Evolutionary conservation across 164 flowering plant genomes (phyloP).

Genomic region (Liriodendron chinense): DNA sequence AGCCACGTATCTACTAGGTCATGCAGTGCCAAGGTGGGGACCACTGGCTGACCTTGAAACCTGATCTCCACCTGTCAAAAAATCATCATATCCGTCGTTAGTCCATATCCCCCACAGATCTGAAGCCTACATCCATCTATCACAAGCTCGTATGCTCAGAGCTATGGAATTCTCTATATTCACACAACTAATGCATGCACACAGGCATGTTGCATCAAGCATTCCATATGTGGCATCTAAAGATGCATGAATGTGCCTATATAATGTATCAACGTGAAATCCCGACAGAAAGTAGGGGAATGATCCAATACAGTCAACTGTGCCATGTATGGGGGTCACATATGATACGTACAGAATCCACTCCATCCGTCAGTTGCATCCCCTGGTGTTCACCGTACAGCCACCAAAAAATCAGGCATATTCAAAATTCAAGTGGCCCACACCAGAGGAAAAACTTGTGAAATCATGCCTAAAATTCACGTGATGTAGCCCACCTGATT

Average conservation of each 20-base stretch:
- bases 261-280: too few species aligned
- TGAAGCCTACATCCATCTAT: neutral
- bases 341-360: neutral
- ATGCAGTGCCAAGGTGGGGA: constrained; percentile 53
- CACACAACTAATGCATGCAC: neutral
- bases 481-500: too few species aligned
- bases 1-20: constrained; percentile 69
- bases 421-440: too few species aligned
- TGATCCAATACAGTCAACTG: too few species aligned
- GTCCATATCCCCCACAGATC: neutral
- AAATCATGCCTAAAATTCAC: too few species aligned
- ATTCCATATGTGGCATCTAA: neutral
- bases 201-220: neutral
- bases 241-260: neutral
- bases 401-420: too few species aligned
- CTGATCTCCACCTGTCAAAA: constrained; percentile 64
- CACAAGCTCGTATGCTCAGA: neutral
- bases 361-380: neutral
- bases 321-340: neutral
- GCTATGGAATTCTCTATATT: neutral
- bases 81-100: neutral
- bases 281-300: too few species aligned
- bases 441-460: too few species aligned
- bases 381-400: too few species aligned
- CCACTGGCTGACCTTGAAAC: constrained; percentile 63